These are phyloP conservation scores for Rhododendron mucronatum DNA, from an alignment of 148 eudicot genomes.

Conservation along the genomic window DNA sequence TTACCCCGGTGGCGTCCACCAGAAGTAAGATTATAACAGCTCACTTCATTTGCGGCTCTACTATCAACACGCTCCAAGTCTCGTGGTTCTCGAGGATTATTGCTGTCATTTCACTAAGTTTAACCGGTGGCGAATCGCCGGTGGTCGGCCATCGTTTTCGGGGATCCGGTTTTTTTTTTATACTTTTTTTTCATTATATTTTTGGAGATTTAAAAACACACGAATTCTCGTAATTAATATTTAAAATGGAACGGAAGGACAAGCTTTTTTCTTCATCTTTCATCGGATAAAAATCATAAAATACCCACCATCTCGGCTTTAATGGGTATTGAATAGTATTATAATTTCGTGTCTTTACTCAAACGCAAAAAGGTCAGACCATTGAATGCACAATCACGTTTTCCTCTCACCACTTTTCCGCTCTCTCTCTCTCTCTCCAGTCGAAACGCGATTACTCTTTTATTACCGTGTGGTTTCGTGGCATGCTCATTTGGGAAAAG, in stretches of 20 bases:
- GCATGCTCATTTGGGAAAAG: neutral
- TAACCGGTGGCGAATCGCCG: neutral
- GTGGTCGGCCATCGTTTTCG: neutral
- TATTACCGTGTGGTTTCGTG: neutral
- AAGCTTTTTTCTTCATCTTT: neutral
- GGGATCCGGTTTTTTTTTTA: too few relatives aligned
- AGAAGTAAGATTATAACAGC: slow-evolving; percentile 2
- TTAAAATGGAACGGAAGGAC: too few relatives aligned
- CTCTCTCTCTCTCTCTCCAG: slow-evolving; percentile 8
- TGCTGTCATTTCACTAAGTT: neutral
- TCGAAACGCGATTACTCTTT: slow-evolving; percentile 4
- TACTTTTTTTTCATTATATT: too few relatives aligned
- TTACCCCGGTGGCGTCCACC: slow-evolving; percentile 17
- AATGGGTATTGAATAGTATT: neutral
- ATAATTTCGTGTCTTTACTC: slow-evolving; percentile 21
- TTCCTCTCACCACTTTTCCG: slow-evolving; percentile 11
- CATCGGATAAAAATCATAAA: neutral
- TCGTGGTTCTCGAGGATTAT: neutral
- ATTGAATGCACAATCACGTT: slow-evolving; percentile 26
- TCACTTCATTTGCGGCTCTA: too few relatives aligned
- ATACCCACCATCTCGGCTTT: neutral
- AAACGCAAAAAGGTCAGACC: slow-evolving; percentile 20
- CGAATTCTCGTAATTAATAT: too few relatives aligned
- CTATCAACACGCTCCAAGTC: neutral
- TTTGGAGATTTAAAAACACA: too few relatives aligned